Base-by-base conservation (phyloP, 2,329 filamentous ascomycete species). In the Fulvia fulva region DNA sequence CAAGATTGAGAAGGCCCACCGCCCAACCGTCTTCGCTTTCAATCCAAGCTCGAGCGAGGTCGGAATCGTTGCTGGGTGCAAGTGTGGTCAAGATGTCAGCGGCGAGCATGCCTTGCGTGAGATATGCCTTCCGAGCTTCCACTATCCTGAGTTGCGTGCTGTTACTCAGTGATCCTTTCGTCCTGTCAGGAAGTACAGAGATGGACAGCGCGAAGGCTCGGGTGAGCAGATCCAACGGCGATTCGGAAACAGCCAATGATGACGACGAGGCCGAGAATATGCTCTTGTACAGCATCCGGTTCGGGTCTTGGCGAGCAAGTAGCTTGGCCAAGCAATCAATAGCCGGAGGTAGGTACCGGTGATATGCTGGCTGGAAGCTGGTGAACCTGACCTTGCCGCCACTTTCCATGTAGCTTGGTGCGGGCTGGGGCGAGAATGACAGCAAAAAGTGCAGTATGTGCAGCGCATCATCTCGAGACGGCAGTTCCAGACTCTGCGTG, bases 251-350 rank as follows among this genome's bases (percentile, higher is more conserved):
- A 34, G 68, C 61, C 14, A 61, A 53, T 16, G 65, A 65, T 1
- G 79, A 80, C 9, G 84, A 82, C 6, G 85, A 81, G 6, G 87
- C 81, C 21, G 86, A 80, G 68, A 97, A 95, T 9, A 97, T 88
- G 43, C 84, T 80, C 71, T 88, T 89, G 78, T 92, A 97, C 67
- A 89, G 87, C 2, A 86, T 86, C 61, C 94, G 81, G 68, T 99
- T 99, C 0, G 94, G 93, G 66, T 97, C 93, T 71, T 97, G 94
- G 53, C 92, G 84, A 3, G 94, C 93, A 25, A 99, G 80, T 2
- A 99, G 80, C 74, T 97, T 97, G 1, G 94, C 93, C 25, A 97
- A 78, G 50, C 89, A 88, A 71, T 99, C 94, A 19, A 97, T 85
- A 1, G 94, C 94, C 37, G 90, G 86, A 2, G 93, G 92, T 0